Evolutionary conservation across 208 protist species (phyloP).

Genomic region (Strigomonas culicis): DNA sequence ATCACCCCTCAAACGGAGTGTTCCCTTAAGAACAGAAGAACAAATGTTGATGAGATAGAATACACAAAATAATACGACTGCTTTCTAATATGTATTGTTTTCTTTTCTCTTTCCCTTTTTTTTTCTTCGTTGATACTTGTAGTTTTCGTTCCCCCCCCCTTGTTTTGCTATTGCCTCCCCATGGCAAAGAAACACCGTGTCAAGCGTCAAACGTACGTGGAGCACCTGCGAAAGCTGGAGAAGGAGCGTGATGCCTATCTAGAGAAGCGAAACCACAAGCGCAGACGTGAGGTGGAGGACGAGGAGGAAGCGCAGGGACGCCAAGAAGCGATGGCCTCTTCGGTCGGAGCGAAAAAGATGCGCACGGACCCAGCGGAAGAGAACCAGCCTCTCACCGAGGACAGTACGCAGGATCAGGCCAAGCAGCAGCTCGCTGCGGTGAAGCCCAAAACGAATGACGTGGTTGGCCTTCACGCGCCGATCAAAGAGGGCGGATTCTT

Average conservation of each 20-base stretch:
- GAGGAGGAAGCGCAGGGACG: conserved; percentile 23
- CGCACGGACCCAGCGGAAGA: conserved; percentile 13
- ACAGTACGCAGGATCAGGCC: not conserved
- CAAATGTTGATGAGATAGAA: too few relatives aligned
- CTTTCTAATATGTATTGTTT: not conserved
- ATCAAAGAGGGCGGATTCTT: too few relatives aligned
- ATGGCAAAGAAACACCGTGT: conserved; percentile 91
- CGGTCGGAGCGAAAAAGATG: conserved; percentile 12
- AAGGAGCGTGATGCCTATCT: conserved; percentile 75
- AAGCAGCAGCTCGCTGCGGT: conserved; percentile 23
- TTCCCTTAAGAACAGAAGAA: too few relatives aligned
- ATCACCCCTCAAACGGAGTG: too few relatives aligned
- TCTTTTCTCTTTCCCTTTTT: conserved; percentile 13
- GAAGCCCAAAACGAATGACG: not conserved
- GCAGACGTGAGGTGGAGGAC: conserved; percentile 49
- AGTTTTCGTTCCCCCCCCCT: conserved; percentile 1
- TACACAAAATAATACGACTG: too few relatives aligned
- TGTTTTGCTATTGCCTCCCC: not conserved
- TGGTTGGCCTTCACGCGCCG: too few relatives aligned
- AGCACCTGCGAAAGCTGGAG: conserved; percentile 61
- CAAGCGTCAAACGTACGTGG: conserved; percentile 81
- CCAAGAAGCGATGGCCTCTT: conserved; percentile 13
- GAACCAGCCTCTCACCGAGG: not conserved
- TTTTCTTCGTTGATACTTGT: conserved; percentile 14
- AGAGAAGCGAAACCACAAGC: conserved; percentile 67